phyloP scores from a whole-genome alignment of 768 basidiomycete species.

The Phaeolepiota aurea region DNA sequence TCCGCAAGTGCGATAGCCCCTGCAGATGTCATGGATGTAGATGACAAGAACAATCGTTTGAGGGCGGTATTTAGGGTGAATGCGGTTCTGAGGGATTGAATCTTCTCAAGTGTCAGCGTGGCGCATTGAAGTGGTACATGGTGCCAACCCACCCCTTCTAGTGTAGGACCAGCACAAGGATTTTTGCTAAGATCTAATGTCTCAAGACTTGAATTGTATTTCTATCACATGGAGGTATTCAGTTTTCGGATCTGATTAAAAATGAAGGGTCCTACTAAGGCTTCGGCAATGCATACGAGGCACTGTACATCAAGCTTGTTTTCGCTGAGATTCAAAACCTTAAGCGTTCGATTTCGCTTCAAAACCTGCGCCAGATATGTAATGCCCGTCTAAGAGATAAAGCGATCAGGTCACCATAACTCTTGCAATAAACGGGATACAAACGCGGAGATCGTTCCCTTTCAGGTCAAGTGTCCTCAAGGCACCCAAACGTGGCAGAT shows the following conservation, averaged over 20 bases:
- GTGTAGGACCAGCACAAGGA: constrained; percentile 81
- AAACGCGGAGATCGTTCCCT: constrained; percentile 85
- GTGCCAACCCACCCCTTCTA: constrained; percentile 72
- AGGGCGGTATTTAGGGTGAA: constrained; percentile 89
- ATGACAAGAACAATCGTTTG: constrained; percentile 87
- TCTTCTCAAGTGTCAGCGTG: constrained; percentile 28
- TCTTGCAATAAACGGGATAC: constrained; percentile 15
- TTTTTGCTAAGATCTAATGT: constrained; percentile 92
- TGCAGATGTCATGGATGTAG: constrained; percentile 68
- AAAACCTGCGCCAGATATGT: constrained; percentile 90
- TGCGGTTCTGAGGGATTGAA: constrained; percentile 83
- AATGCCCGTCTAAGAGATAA: constrained; percentile 55
- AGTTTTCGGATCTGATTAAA: neutral
- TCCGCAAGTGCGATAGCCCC: constrained; percentile 95
- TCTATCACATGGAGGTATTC: constrained; percentile 40
- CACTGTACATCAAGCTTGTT: constrained; percentile 86
- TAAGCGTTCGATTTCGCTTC: constrained; percentile 91
- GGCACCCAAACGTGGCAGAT: constrained; percentile 76
- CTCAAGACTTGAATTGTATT: constrained; percentile 91
- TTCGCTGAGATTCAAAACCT: constrained; percentile 89
- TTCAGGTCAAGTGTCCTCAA: constrained; percentile 85
- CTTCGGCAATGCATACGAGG: constrained; percentile 77
- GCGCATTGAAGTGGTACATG: neutral
- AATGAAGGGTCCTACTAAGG: constrained; percentile 49
- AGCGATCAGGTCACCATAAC: constrained; percentile 5